phyloP scores from a whole-genome alignment of 2,329 filamentous ascomycete genomes.

The Xylaria sp. region DNA sequence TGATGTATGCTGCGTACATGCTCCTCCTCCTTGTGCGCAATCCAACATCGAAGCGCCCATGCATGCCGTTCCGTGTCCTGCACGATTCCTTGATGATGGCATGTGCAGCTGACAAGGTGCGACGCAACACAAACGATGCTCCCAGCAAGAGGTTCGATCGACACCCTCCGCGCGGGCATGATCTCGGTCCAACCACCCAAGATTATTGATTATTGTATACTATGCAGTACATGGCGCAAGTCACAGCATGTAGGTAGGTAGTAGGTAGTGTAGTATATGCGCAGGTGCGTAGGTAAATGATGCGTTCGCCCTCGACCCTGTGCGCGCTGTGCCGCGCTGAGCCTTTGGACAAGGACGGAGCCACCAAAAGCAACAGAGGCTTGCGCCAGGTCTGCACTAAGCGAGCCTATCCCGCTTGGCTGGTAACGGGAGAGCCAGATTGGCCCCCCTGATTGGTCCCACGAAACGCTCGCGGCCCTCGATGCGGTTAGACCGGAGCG shows the following conservation, averaged over 20 bases:
- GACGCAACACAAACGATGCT: conserved; percentile 10
- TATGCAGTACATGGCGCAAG: conserved; percentile 5
- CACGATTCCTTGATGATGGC: conserved; percentile 31
- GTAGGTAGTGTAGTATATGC: background rate
- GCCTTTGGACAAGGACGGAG: background rate
- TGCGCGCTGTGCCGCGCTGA: background rate
- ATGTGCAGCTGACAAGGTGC: conserved; percentile 30
- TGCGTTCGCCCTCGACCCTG: background rate
- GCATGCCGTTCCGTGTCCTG: conserved; percentile 29
- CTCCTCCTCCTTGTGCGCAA: no score
- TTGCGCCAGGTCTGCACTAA: conserved; percentile 27
- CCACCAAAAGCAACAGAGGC: conserved; percentile 15
- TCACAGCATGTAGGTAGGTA: conserved; percentile 5
- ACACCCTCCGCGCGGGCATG: conserved; percentile 1
- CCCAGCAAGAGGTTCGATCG: conserved; percentile 10
- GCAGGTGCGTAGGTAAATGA: background rate
- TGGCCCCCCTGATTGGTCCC: conserved; percentile 29
- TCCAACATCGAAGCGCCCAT: conserved; percentile 25
- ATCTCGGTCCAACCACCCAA: conserved; percentile 8
- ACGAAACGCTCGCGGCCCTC: conserved; percentile 23
- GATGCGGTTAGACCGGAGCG: conserved; percentile 26
- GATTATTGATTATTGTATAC: background rate
- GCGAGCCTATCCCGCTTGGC: conserved; percentile 30
- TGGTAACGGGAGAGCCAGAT: conserved; percentile 24
- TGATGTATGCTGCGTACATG: background rate